A percentile compares a stretch with the other conserved stretches of the same genome.
Conservation (phyloP, 2,329 filamentous ascomycete species). For the Clarireedia monteithiana region DNA sequence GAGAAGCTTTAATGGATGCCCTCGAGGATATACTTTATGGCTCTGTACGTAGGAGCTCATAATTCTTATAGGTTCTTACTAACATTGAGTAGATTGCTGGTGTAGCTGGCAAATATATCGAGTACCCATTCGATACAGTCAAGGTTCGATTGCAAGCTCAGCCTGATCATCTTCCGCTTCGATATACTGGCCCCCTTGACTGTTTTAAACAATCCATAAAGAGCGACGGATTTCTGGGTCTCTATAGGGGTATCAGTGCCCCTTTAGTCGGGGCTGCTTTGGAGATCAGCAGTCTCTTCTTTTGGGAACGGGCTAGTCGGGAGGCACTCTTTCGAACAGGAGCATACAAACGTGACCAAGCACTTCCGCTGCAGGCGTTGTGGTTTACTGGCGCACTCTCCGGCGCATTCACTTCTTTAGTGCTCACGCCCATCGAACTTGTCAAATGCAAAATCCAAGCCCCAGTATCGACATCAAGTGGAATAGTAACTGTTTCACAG, state of each 20-base stretch:
- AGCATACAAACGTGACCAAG: slow-evolving; percentile 42
- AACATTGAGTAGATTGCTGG: slow-evolving; percentile 56
- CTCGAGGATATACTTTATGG: slow-evolving; percentile 84
- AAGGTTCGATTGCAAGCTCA: slow-evolving; percentile 98
- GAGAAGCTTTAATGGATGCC: slow-evolving; percentile 42
- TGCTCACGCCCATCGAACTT: slow-evolving; percentile 91
- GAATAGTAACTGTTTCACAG: slow-evolving; percentile 40
- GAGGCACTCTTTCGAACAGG: slow-evolving; percentile 51
- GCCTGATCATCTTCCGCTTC: slow-evolving; percentile 71
- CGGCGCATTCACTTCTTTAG: slow-evolving; percentile 80
- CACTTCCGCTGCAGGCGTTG: slow-evolving; percentile 67
- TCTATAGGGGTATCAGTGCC: slow-evolving; percentile 90
- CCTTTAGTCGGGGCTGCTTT: slow-evolving; percentile 85
- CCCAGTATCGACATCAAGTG: slow-evolving; percentile 36
- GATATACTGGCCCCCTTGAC: slow-evolving; percentile 81
- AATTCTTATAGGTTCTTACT: neutral
- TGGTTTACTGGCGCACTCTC: slow-evolving; percentile 77
- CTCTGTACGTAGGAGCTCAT: slow-evolving; percentile 49
- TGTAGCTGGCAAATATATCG: slow-evolving; percentile 87
- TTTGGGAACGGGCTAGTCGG: slow-evolving; percentile 75
- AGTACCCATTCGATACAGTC: slow-evolving; percentile 97
- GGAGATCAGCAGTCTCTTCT: slow-evolving; percentile 87
- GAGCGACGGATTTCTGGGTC: slow-evolving; percentile 61
- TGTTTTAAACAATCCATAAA: slow-evolving; percentile 84
- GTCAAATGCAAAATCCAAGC: slow-evolving; percentile 99